phyloP scores from a whole-genome alignment of 495 filamentous ascomycete genomes.

The Aspergillus hancockii region DNA sequence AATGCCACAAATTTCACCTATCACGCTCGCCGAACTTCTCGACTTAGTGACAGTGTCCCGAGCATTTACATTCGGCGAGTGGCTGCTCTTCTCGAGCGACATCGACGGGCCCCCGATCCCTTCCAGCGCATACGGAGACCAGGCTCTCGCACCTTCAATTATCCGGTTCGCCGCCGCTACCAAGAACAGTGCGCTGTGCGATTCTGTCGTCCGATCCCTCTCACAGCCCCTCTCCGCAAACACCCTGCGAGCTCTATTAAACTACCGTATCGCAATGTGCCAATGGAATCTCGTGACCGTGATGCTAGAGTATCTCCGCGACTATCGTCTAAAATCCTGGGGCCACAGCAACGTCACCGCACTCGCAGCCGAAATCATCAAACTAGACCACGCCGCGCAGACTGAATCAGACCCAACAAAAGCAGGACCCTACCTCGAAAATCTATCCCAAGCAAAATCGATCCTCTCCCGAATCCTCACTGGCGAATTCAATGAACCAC shows the following conservation, averaged over 20 bases:
- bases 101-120: conserved; percentile 60
- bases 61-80: conserved; percentile 52
- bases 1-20: conserved; percentile 47
- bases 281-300: conserved; percentile 50
- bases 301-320: conserved; percentile 44
- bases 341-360: conserved; percentile 46
- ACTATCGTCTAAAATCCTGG: conserved; percentile 45
- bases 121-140: conserved; percentile 44
- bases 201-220: conserved; percentile 42
- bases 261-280: conserved; percentile 46
- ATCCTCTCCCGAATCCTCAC: conserved; percentile 34
- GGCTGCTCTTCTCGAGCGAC: conserved; percentile 56
- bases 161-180: conserved; percentile 58
- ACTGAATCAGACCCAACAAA: conserved; percentile 6
- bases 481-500: conserved; percentile 35
- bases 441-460: conserved; percentile 29
- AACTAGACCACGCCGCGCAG: conserved; percentile 30
- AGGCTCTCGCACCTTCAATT: conserved; percentile 54
- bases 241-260: conserved; percentile 51
- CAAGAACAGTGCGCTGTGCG: conserved; percentile 46
- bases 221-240: conserved; percentile 40
- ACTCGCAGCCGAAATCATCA: conserved; percentile 45
- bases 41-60: conserved; percentile 51
- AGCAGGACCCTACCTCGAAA: background rate
- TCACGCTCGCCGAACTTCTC: conserved; percentile 51